Base-by-base conservation (phyloP, 208 protist genomes). In the Naegleria fowleri region DNA sequence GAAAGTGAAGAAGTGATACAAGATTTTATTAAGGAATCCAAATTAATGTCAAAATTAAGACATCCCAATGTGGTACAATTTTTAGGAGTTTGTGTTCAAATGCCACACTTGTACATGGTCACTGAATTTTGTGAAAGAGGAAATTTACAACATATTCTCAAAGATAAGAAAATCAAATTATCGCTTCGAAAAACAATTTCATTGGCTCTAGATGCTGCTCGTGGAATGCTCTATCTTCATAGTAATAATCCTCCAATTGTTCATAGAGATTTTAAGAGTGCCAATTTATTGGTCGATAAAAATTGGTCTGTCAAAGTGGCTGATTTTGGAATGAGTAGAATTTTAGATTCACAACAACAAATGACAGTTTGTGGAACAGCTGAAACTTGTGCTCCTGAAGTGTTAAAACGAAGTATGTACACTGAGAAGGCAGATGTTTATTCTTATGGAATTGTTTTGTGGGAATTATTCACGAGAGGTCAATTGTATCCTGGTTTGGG, bases 21-120 rank as follows among this genome's bases (percentile, higher is more conserved):
- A 59, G 75, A 84, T 86, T 90, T 90, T 76, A 58, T 86, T 16
- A 86, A 55, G 38, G 88, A 90, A 58, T 51, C 79, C 6, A 58
- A 39, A 55, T 38, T 90, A 38, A 86, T 90, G 88, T 51, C 36
- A 0, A 38, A 13, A 40, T 76, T 90, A 22, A 59, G 59, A n/a
- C 90, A 91, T 83, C 90, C 90, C 7, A 91, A 91, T 48, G 36
- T 91, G 15, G 55, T 91, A 11, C n/a, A 51, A n/a, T 91, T 84
- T 91, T 76, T 84, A 13, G 90, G 90, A 43, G 90, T 55, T 67
- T 22, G 51, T 39, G 41, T 84, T 7, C 29, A 86, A 25, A 9
- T 29, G 33, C 83, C 79, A 29, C n/a, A 59, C 75, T 59, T 91
- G 7, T 91, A 79, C 29, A 79, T 83, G 15, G 36, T 91, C 29